A percentile compares a stretch with the other conserved stretches of the same genome.
Conservation (phyloP, 177 flowering plant genomes). For the Tripterygium wilfordii region DNA sequence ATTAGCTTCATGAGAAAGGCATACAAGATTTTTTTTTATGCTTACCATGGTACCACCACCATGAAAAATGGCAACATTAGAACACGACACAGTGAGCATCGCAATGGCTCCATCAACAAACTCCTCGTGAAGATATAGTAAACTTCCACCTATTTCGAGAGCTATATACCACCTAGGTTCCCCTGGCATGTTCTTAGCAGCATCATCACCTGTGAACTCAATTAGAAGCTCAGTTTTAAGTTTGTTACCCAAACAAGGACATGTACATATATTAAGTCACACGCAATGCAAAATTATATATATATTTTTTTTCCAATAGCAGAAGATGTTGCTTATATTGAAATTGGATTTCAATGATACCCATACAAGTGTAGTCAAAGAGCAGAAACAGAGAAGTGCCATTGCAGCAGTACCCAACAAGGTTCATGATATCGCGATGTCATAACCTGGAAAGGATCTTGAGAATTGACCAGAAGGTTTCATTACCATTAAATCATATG, state of each 20-base stretch:
- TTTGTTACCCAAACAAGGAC: too few relatives aligned
- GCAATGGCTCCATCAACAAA: slow-evolving; percentile 35
- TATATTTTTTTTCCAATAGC: too few relatives aligned
- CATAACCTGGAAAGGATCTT: slow-evolving; percentile 29
- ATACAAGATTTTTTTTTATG: too few relatives aligned
- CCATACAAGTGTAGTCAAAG: slow-evolving; percentile 22
- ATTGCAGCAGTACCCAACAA: slow-evolving; percentile 41
- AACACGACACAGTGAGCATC: slow-evolving; percentile 26
- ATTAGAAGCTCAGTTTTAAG: too few relatives aligned
- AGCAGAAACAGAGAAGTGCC: slow-evolving; percentile 20
- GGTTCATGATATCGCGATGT: slow-evolving; percentile 40
- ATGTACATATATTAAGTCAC: too few relatives aligned
- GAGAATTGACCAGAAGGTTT: slow-evolving; percentile 25
- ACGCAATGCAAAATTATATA: too few relatives aligned
- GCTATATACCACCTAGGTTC: slow-evolving; percentile 32
- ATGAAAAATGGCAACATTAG: slow-evolving; percentile 15
- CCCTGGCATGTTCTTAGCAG: slow-evolving; percentile 33
- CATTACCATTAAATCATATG: slow-evolving; percentile 17
- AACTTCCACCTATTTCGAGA: slow-evolving; percentile 28
- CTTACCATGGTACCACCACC: slow-evolving; percentile 26
- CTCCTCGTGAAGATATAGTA: slow-evolving; percentile 50
- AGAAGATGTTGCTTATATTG: slow-evolving; percentile 18
- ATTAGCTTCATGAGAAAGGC: too few relatives aligned
- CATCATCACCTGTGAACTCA: slow-evolving; percentile 28
- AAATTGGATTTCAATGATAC: slow-evolving; percentile 22